Conservation (phyloP, 2,329 filamentous ascomycete species). For the Calonectria naviculata region DNA sequence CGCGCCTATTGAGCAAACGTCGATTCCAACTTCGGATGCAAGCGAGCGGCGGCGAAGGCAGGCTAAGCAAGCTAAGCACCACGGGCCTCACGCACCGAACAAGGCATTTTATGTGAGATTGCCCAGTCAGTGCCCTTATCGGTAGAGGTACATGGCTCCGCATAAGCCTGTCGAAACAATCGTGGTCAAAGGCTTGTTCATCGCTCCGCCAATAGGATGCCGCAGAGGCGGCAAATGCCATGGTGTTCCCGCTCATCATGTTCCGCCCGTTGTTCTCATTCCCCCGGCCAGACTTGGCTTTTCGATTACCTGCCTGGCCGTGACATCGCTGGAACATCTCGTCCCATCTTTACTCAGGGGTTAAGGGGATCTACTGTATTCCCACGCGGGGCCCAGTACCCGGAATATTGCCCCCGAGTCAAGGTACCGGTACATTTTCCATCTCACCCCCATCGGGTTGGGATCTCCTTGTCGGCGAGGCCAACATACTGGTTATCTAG, state of each 20-base stretch:
- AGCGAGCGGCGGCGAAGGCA: constrained; percentile 5
- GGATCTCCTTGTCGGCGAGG: constrained; percentile 4
- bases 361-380: constrained; percentile 6
- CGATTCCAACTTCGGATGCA: constrained; percentile 5
- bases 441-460: background rate
- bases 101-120: constrained; percentile 4
- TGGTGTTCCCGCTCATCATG: background rate
- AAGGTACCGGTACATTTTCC: constrained; percentile 13
- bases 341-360: constrained; percentile 13
- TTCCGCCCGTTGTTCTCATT: background rate
- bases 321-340: constrained; percentile 7
- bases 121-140: background rate
- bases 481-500: background rate
- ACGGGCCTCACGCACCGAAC: background rate
- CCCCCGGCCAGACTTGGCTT: constrained; percentile 3
- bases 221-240: background rate
- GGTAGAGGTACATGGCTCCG: constrained; percentile 7
- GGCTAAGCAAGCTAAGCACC: background rate
- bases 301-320: constrained; percentile 4
- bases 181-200: background rate
- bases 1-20: constrained; percentile 16
- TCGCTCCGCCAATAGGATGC: constrained; percentile 7
- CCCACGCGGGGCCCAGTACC: background rate
- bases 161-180: constrained; percentile 10
- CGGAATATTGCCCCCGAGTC: background rate